Conservation (phyloP, 805 yeast species). For the Yamadazyma philogaea region DNA sequence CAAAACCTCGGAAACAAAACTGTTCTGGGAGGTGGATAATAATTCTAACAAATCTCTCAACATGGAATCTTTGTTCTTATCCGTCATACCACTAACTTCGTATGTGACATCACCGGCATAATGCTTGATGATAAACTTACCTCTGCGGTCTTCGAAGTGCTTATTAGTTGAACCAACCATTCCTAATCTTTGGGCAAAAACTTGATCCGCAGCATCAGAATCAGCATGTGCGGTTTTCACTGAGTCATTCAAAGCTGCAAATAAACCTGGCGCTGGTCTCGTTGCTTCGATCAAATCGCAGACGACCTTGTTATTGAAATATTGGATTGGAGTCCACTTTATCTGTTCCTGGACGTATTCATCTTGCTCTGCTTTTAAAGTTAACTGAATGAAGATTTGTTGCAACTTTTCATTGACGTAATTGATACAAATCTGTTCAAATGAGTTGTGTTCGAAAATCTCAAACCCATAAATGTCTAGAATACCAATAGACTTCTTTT, state of each 20-base stretch:
- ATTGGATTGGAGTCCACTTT: slow-evolving; percentile 96
- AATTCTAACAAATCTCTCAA: slow-evolving; percentile 83
- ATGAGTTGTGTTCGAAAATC: slow-evolving; percentile 90
- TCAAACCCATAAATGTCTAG: slow-evolving; percentile 96
- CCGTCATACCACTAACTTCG: slow-evolving; percentile 87
- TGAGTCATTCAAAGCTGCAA: slow-evolving; percentile 95
- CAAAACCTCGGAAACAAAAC: slow-evolving; percentile 57
- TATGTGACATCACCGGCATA: slow-evolving; percentile 98
- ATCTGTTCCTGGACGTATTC: slow-evolving; percentile 94
- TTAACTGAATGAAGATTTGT: slow-evolving; percentile 93
- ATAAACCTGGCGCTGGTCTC: slow-evolving; percentile 89
- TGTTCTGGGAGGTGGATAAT: slow-evolving; percentile 66
- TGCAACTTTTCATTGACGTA: slow-evolving; percentile 94
- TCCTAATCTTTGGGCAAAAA: slow-evolving; percentile 87
- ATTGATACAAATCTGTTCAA: slow-evolving; percentile 93
- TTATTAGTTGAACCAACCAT: slow-evolving; percentile 73
- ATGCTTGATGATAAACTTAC: slow-evolving; percentile 87
- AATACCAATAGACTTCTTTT: slow-evolving; percentile 78
- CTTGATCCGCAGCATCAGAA: slow-evolving; percentile 92
- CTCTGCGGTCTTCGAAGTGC: slow-evolving; percentile 84
- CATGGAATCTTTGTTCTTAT: slow-evolving; percentile 93
- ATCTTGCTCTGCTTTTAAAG: slow-evolving; percentile 95
- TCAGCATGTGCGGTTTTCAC: slow-evolving; percentile 99
- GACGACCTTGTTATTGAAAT: slow-evolving; percentile 92
- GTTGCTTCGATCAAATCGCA: slow-evolving; percentile 93